Evolutionary conservation across 768 basidiomycete genomes (phyloP).

Genomic region (Phlebiopsis gigantea): DNA sequence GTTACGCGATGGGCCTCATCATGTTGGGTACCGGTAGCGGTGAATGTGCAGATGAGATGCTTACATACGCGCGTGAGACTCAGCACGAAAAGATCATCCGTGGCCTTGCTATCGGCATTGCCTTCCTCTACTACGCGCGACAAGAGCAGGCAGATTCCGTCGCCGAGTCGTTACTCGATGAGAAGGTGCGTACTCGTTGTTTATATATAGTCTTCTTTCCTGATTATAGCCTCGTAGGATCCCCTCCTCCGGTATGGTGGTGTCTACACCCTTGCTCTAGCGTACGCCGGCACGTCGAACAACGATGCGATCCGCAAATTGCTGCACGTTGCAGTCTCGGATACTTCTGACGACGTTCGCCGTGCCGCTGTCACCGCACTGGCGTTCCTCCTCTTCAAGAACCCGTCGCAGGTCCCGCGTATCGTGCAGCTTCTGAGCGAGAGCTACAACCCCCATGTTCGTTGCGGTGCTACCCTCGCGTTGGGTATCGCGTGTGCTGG

Average conservation of each 20-base stretch:
- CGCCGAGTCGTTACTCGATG: constrained; percentile 69
- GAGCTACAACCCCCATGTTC: constrained; percentile 98
- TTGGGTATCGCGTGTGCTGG: constrained; percentile 97
- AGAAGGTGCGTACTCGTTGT: constrained; percentile 57
- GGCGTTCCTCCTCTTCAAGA: constrained; percentile 96
- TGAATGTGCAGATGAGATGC: constrained; percentile 86
- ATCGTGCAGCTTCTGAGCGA: constrained; percentile 96
- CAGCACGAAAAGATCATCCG: constrained; percentile 99
- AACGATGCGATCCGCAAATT: constrained; percentile 89
- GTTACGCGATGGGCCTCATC: constrained; percentile 96
- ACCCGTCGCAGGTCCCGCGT: constrained; percentile 90
- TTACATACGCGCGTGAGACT: constrained; percentile 93
- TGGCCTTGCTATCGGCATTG: constrained; percentile 87
- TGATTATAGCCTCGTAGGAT: constrained; percentile 50
- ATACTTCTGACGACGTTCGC: constrained; percentile 96
- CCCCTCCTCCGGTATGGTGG: constrained; percentile 96
- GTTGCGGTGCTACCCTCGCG: constrained; percentile 94
- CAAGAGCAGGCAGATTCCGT: constrained; percentile 91
- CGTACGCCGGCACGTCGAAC: constrained; percentile 94
- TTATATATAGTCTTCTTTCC: neutral
- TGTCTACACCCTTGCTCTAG: constrained; percentile 93
- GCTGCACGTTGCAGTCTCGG: constrained; percentile 95
- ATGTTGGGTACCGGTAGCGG: constrained; percentile 92
- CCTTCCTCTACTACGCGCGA: constrained; percentile 87
- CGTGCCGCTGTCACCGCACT: constrained; percentile 94